Percentiles rank a stretch among this genome's conserved stretches.
Conservation (phyloP, 2,329 filamentous ascomycete species). For the Curvularia lunata region DNA sequence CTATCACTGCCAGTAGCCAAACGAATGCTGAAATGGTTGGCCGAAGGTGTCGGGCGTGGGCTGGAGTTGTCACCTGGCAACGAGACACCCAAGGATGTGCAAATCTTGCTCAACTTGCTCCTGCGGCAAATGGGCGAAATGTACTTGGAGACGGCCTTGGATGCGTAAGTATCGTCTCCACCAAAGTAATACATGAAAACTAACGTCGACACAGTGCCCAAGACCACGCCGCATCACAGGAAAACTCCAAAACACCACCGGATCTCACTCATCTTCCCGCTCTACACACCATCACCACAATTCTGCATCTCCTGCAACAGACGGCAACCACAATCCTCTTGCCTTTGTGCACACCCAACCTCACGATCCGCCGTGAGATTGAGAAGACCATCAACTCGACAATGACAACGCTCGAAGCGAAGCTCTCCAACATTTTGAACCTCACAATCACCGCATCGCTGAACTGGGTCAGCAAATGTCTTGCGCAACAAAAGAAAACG, state of each 20-base stretch:
- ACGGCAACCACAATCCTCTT: constrained; percentile 91
- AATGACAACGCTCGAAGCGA: constrained; percentile 81
- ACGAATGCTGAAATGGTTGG: constrained; percentile 96
- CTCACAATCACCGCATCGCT: constrained; percentile 74
- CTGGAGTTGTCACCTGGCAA: constrained; percentile 86
- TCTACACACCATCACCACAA: constrained; percentile 81
- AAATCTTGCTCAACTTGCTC: constrained; percentile 80
- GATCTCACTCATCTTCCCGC: constrained; percentile 83
- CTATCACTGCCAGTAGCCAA: constrained; percentile 89
- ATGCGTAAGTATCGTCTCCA: constrained; percentile 54
- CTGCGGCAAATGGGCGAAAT: constrained; percentile 88
- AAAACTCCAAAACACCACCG: constrained; percentile 82
- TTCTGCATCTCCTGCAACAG: constrained; percentile 90
- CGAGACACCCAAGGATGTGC: constrained; percentile 94
- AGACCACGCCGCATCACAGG: constrained; percentile 77
- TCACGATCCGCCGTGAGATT: constrained; percentile 88
- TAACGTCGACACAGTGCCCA: constrained; percentile 48
- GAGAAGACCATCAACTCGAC: constrained; percentile 79
- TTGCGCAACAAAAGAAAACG: constrained; percentile 81
- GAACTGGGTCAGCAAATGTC: constrained; percentile 75
- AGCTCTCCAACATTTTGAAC: constrained; percentile 74
- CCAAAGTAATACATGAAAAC: neutral
- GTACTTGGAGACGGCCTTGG: constrained; percentile 69
- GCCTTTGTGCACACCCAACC: constrained; percentile 84
- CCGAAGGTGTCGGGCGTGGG: constrained; percentile 89